Evolutionary conservation across 108 stramenopile species (phyloP).

Genomic region (Skeletonema grethae): DNA sequence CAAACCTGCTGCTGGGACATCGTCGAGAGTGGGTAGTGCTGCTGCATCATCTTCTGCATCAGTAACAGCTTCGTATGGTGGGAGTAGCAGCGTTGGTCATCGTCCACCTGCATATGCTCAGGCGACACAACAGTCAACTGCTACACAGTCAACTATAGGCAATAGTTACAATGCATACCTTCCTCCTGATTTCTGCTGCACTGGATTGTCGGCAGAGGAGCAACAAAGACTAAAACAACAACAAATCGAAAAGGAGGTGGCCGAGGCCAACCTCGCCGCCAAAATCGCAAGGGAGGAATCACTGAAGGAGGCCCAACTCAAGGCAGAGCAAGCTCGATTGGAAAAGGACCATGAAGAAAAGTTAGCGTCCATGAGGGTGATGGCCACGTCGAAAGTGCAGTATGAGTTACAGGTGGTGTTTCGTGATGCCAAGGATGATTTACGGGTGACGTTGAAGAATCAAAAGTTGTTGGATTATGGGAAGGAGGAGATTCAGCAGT

Average conservation of each 20-base stretch:
- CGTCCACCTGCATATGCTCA: slow-evolving; percentile 13
- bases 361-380: slow-evolving; percentile 37
- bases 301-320: slow-evolving; percentile 25
- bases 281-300: slow-evolving; percentile 44
- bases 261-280: slow-evolving; percentile 56
- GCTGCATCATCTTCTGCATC: background rate
- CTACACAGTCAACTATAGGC: background rate
- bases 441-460: slow-evolving; percentile 58
- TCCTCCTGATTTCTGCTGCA: no score
- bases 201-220: background rate
- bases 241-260: slow-evolving; percentile 52
- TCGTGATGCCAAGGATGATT: slow-evolving; percentile 32
- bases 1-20: slow-evolving; percentile 29
- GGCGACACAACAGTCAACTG: background rate
- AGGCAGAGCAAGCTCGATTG: slow-evolving; percentile 13
- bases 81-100: background rate
- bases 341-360: slow-evolving; percentile 41
- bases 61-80: no score
- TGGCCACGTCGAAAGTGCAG: slow-evolving; percentile 53
- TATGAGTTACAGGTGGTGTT: slow-evolving; percentile 31
- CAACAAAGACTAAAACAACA: background rate
- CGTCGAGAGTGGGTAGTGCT: background rate
- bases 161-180: background rate
- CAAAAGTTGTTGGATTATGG: slow-evolving; percentile 47
- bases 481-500: slow-evolving; percentile 46